phyloP scores from a whole-genome alignment of 1,284 basidiomycete species.

The Trichosporon coremiiforme region DNA sequence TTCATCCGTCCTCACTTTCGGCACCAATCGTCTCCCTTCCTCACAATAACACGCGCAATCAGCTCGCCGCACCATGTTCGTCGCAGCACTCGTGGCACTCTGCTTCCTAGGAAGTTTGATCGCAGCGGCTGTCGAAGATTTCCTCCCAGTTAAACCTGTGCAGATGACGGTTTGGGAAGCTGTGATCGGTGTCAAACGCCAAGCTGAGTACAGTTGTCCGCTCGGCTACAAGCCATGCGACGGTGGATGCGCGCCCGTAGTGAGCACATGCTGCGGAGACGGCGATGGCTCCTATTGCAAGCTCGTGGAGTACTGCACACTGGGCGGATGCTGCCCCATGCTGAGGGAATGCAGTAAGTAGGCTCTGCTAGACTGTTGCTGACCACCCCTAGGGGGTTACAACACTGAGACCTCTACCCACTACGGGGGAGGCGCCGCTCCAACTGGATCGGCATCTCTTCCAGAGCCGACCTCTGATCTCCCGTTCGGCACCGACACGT shows the following conservation, averaged over 20 bases:
- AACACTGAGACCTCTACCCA: neutral
- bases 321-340: neutral
- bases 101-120: neutral
- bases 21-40: too few species aligned
- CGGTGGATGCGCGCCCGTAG: neutral
- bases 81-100: neutral
- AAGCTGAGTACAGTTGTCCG: neutral
- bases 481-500: too few species aligned
- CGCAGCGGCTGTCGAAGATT: neutral
- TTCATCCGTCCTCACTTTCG: too few species aligned
- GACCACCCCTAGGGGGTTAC: neutral
- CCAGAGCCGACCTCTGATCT: neutral
- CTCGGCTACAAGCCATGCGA: neutral
- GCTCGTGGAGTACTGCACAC: neutral
- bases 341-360: neutral
- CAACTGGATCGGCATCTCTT: too few species aligned
- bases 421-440: too few species aligned
- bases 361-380: neutral
- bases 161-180: neutral
- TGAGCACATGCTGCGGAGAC: neutral
- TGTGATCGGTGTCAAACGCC: neutral
- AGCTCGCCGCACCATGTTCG: too few species aligned
- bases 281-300: too few species aligned
- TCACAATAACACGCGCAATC: neutral
- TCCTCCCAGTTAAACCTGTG: neutral